Evolutionary conservation across 352 stramenopile species (phyloP).

Genomic region (Thalassiosira oceanica): DNA sequence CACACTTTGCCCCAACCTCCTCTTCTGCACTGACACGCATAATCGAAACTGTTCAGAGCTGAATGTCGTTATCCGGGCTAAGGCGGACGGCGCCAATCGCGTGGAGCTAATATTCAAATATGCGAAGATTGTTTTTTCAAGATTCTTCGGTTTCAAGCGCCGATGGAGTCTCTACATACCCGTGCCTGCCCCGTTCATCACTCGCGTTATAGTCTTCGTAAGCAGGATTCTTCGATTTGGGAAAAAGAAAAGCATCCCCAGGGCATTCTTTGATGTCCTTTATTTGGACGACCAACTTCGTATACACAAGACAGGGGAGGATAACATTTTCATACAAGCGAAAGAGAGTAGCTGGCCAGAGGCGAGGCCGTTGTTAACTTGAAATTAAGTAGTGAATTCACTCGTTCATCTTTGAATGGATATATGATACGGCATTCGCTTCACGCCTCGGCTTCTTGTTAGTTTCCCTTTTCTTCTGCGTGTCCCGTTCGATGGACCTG

Average conservation of each 20-base stretch:
- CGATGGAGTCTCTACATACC: constrained; percentile 46
- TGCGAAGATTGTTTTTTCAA: constrained; percentile 28
- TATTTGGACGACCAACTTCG: constrained; percentile 68
- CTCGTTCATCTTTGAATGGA: too few relatives aligned
- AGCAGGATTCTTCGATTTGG: constrained; percentile 34
- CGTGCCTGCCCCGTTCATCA: constrained; percentile 62
- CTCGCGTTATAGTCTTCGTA: constrained; percentile 55
- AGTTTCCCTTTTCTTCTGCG: not conserved
- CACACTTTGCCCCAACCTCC: too few relatives aligned
- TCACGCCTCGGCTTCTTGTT: too few relatives aligned
- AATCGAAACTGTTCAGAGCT: too few relatives aligned
- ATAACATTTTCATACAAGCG: constrained; percentile 71
- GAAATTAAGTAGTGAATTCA: too few relatives aligned
- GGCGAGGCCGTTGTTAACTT: constrained; percentile 23
- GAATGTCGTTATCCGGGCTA: constrained; percentile 40
- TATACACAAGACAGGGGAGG: constrained; percentile 69
- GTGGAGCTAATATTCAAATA: constrained; percentile 45
- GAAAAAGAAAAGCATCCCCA: constrained; percentile 46
- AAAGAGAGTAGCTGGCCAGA: constrained; percentile 29
- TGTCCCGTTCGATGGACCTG: constrained; percentile 18
- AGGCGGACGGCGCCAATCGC: constrained; percentile 3
- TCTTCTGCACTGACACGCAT: too few relatives aligned
- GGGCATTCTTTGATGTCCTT: constrained; percentile 71
- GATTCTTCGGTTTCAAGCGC: constrained; percentile 26
- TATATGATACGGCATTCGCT: too few relatives aligned